A percentile compares a stretch with the other conserved stretches of the same genome.
Evolutionary conservation across 805 yeast genomes (phyloP).

Genomic region (Wickerhamomyces ciferrii): DNA sequence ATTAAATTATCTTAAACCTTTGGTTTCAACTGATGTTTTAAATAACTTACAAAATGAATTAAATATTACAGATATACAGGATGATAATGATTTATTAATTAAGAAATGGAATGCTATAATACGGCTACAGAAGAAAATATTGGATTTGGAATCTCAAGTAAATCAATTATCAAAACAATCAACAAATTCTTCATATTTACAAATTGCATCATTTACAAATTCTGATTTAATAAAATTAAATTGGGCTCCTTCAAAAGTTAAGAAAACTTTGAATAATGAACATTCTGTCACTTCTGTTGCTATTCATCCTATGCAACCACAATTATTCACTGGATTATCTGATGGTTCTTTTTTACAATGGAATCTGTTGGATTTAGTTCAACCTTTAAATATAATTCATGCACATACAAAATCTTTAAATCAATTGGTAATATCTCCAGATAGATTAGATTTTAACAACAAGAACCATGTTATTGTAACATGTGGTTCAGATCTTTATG

Average conservation of each 20-base stretch:
- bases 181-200: conserved; percentile 29
- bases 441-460: conserved; percentile 20
- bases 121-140: conserved; percentile 66
- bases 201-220: conserved; percentile 9
- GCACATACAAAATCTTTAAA: conserved; percentile 78
- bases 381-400: conserved; percentile 55
- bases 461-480: conserved; percentile 33
- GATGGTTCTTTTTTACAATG: conserved; percentile 73
- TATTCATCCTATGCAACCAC: conserved; percentile 72
- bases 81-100: conserved; percentile 39
- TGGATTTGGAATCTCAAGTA: conserved; percentile 62
- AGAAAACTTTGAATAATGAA: conserved; percentile 23
- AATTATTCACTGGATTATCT: conserved; percentile 52
- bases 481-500: conserved; percentile 43
- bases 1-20: conserved; percentile 40
- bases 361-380: conserved; percentile 56
- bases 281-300: conserved; percentile 57
- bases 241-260: conserved; percentile 22
- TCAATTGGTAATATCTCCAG: conserved; percentile 50
- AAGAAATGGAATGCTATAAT: conserved; percentile 87
- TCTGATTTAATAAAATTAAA: conserved; percentile 12
- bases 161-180: conserved; percentile 41
- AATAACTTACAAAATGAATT: conserved; percentile 17
- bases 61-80: conserved; percentile 14
- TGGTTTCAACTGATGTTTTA: conserved; percentile 7